These are phyloP conservation scores for Trichomonascaceae sp. DNA, from an alignment of 1,139 yeast genomes.

Conservation along the genomic window DNA sequence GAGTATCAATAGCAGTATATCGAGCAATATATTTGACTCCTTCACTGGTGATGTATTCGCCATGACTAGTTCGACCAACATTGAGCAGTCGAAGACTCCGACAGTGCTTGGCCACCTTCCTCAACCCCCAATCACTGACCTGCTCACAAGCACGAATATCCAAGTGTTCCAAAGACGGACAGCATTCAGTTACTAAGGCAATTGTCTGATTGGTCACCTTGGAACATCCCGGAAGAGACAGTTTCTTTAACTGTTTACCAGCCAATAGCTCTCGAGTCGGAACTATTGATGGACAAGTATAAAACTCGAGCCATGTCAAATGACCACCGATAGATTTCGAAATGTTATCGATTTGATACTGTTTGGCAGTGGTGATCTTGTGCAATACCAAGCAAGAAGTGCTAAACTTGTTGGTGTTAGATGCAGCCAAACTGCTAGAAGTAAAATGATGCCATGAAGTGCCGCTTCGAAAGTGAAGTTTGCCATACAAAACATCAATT, in stretches of 20 bases:
- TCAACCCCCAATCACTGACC: slow-evolving; percentile 69
- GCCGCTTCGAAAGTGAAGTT: slow-evolving; percentile 50
- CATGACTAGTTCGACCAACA: slow-evolving; percentile 71
- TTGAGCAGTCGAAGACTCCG: slow-evolving; percentile 52
- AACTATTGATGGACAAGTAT: slow-evolving; percentile 67
- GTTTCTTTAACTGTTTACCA: slow-evolving; percentile 42
- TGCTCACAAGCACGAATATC: slow-evolving; percentile 84
- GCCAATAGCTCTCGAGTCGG: slow-evolving; percentile 49
- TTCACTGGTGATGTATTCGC: slow-evolving; percentile 64
- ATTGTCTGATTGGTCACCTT: slow-evolving; percentile 57
- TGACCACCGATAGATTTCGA: slow-evolving; percentile 40
- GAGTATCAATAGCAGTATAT: slow-evolving; percentile 53
- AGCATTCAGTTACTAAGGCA: slow-evolving; percentile 43
- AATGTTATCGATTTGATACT: slow-evolving; percentile 40
- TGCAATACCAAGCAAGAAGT: slow-evolving; percentile 45
- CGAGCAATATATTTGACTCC: slow-evolving; percentile 55
- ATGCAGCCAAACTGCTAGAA: slow-evolving; percentile 6
- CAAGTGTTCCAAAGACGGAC: slow-evolving; percentile 57
- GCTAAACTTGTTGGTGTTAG: slow-evolving; percentile 13
- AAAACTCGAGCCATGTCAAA: slow-evolving; percentile 66
- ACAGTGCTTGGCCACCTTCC: slow-evolving; percentile 58
- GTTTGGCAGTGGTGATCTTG: slow-evolving; percentile 40
- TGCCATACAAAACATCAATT: slow-evolving; percentile 47
- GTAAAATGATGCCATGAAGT: slow-evolving; percentile 43
- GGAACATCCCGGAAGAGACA: slow-evolving; percentile 68